Percentiles rank a stretch among this genome's conserved stretches.
These are phyloP conservation scores for Candida rishiriensis DNA, from an alignment of 805 yeast genomes.

Conservation along the genomic window DNA sequence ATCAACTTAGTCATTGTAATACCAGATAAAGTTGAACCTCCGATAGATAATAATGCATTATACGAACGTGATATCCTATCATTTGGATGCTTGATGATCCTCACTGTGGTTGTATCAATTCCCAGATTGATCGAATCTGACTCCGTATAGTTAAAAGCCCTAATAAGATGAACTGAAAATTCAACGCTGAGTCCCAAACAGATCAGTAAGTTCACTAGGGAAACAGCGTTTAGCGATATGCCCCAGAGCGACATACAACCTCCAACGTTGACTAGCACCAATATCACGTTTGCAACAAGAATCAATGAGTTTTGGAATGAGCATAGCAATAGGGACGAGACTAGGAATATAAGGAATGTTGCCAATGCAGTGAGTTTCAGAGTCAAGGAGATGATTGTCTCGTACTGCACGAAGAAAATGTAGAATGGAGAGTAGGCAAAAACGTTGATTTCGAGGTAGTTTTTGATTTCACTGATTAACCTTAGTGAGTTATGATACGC, in stretches of 20 bases:
- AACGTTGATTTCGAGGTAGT: slow-evolving; percentile 40
- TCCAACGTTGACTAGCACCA: slow-evolving; percentile 68
- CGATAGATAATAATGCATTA: slow-evolving; percentile 71
- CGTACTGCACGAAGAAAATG: slow-evolving; percentile 87
- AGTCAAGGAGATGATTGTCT: slow-evolving; percentile 57
- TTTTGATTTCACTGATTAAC: slow-evolving; percentile 53
- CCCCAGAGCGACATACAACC: slow-evolving; percentile 76
- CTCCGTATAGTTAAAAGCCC: slow-evolving; percentile 54
- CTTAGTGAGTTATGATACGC: slow-evolving; percentile 74
- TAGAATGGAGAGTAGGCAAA: slow-evolving; percentile 94
- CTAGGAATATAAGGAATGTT: slow-evolving; percentile 40
- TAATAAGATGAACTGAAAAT: slow-evolving; percentile 81
- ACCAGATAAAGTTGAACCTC: slow-evolving; percentile 87
- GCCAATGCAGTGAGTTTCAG: slow-evolving; percentile 51
- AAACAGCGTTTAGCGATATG: slow-evolving; percentile 81
- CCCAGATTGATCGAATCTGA: slow-evolving; percentile 4
- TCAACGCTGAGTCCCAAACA: slow-evolving; percentile 93
- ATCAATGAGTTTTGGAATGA: slow-evolving; percentile 56
- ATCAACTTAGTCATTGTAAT: slow-evolving; percentile 85
- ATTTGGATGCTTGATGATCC: slow-evolving; percentile 5
- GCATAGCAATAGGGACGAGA: slow-evolving; percentile 60
- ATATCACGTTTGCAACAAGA: slow-evolving; percentile 52
- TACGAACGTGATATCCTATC: slow-evolving; percentile 34
- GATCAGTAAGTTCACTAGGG: slow-evolving; percentile 84
- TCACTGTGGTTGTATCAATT: background rate